A percentile compares a stretch with the other conserved stretches of the same genome.
Evolutionary conservation across 495 filamentous ascomycete genomes (phyloP).

Genomic region (Bryoglossum gracile): DNA sequence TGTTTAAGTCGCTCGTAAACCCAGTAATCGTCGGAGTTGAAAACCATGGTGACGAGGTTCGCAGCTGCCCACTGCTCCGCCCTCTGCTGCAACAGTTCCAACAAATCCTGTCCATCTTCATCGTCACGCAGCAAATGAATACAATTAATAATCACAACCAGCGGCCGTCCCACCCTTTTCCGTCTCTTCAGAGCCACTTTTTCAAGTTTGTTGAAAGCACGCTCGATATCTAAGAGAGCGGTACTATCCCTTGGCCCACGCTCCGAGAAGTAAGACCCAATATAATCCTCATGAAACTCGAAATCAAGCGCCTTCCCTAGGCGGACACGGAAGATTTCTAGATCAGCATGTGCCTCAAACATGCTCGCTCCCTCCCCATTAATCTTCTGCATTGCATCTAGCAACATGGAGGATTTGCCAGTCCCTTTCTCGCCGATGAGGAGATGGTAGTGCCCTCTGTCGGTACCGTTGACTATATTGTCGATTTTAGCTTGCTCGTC

Average conservation of each 20-base stretch:
- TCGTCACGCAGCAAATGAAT: conserved; percentile 86
- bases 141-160: conserved; percentile 86
- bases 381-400: conserved; percentile 88
- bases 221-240: conserved; percentile 86
- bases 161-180: conserved; percentile 51
- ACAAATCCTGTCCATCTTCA: conserved; percentile 79
- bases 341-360: conserved; percentile 92
- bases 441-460: conserved; percentile 77
- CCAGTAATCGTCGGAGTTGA: conserved; percentile 97
- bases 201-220: conserved; percentile 94
- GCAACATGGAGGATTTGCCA: conserved; percentile 90
- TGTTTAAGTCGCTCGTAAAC: conserved; percentile 90
- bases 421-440: conserved; percentile 96
- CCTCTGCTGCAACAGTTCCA: conserved; percentile 91
- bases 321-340: conserved; percentile 88
- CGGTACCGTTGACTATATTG: conserved; percentile 61
- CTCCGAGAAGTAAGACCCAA: conserved; percentile 90
- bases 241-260: conserved; percentile 87
- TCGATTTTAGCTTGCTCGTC: conserved; percentile 78
- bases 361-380: conserved; percentile 81
- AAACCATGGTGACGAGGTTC: conserved; percentile 79
- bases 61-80: conserved; percentile 93
- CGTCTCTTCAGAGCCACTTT: conserved; percentile 77
- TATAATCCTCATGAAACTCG: conserved; percentile 86
- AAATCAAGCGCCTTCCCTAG: conserved; percentile 91